Evolutionary conservation across 768 basidiomycete genomes (phyloP).

Genomic region (Lentinula aciculospora): DNA sequence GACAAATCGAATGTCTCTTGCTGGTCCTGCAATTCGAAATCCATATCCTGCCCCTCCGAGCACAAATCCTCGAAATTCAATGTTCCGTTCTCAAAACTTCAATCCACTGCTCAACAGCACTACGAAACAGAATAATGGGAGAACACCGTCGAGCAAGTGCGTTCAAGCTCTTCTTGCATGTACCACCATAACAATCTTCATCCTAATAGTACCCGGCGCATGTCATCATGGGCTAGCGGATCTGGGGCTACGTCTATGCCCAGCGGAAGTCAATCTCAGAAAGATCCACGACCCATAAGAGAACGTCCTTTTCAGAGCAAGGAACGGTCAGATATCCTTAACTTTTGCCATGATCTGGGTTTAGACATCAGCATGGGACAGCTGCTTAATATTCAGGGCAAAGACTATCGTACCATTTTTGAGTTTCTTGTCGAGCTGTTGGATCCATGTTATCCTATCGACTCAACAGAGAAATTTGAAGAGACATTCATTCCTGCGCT

Average conservation of each 20-base stretch:
- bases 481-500: slow-evolving; percentile 80
- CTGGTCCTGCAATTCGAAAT: slow-evolving; percentile 66
- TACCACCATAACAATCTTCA: neutral
- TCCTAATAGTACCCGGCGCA: slow-evolving; percentile 62
- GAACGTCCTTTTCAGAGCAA: slow-evolving; percentile 68
- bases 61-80: slow-evolving; percentile 62
- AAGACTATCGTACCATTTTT: slow-evolving; percentile 84
- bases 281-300: slow-evolving; percentile 76
- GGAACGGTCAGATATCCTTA: slow-evolving; percentile 73
- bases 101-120: slow-evolving; percentile 70
- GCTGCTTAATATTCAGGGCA: slow-evolving; percentile 73
- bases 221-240: slow-evolving; percentile 62
- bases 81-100: slow-evolving; percentile 60
- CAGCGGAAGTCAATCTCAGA: slow-evolving; percentile 48
- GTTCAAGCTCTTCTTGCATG: slow-evolving; percentile 17
- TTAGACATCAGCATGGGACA: slow-evolving; percentile 66
- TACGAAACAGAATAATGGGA: slow-evolving; percentile 58
- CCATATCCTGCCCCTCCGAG: slow-evolving; percentile 30
- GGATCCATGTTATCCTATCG: slow-evolving; percentile 63
- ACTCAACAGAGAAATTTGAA: slow-evolving; percentile 50
- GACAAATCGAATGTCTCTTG: slow-evolving; percentile 55
- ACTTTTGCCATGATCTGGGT: slow-evolving; percentile 60
- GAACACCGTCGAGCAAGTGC: slow-evolving; percentile 73
- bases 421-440: slow-evolving; percentile 66
- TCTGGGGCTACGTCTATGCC: slow-evolving; percentile 36